Evolutionary conservation across 768 basidiomycete genomes (phyloP), one percentile per base, ranked within the genome.

Genomic region (Calocybe cyanea): DNA sequence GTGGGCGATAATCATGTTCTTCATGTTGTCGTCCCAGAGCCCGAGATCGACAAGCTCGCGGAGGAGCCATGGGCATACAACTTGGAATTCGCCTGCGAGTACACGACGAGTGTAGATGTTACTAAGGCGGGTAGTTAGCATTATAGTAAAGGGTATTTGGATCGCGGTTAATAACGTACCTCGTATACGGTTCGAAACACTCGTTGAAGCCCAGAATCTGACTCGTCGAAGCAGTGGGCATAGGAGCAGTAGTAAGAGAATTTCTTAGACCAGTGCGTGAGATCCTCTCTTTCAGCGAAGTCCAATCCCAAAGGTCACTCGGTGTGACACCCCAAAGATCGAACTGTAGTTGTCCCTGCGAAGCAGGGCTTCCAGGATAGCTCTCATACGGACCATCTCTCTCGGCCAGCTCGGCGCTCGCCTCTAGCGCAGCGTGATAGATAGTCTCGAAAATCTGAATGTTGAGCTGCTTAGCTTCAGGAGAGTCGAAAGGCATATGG

Each of bases 31-130:
- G 58, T 97, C 81, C 96, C 96, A 99, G 6, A 98, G 80, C 25
- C 85, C 85, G 45, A 86, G 87, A 54, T 95, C 90, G 56, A 97
- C 95, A 46, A 99, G 87, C 56, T 99, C 96, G 47, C 92, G 85
- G n/a, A 99, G 81, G 41, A 99, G 79, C 96, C 96, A 98, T 0
- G 96, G 96, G 72, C 93, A 96, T 49, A 97, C 96, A 48, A 99
- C 81, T 65, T 97, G 95, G 87, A 99, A 99, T 73, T 99, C 96
- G 41, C 96, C 96, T 23, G 95, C 92, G n/a, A 99, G 83, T 13
- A 98, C 96, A 60, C 95, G 93, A 43, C 96, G 93, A 40, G 94
- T 95, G 67, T 99, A 98, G 62, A 98, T 95, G 73, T 97, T 98
- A 62, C 93, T 93, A 37, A 41, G 41, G n/a, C 30, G 31, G 5